Evolutionary conservation across 306 rosid genomes (phyloP), one percentile per base, ranked within the genome.

Genomic region (Adenanthera pavonina): DNA sequence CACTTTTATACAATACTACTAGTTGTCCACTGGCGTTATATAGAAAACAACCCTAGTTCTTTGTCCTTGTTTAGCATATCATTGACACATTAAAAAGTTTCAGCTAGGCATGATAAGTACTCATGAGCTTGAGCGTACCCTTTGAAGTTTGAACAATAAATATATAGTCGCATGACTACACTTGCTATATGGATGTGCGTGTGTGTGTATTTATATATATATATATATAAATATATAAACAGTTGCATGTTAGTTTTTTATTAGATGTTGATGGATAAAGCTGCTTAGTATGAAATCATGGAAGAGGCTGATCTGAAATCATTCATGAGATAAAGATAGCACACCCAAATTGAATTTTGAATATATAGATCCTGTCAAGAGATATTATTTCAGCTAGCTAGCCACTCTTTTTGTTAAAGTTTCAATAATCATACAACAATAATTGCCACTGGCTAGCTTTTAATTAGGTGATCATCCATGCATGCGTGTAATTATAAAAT

Each of bases 241-340:
- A n/a, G 61, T 11, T 20, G 33, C 36, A 59, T 59, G 15, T 34
- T 14, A 51, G 56, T 51, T 14, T 35, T 65, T 7, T 36, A 35
- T 25, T 25, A 25, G 2, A 1, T 33, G 46, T 33, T 72, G 57
- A 70, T 70, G 41, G 60, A 51, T 53, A 69, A 16, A 69, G 54
- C 38, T 44, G 13, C n/a, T 20, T 17, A 40, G 16, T 13, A 48
- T 10, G 34, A 41, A 67, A 67, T 41, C 15, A 2, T 40, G 30
- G 17, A 8, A 1, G 49, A n/a, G 11, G 11, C 33, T 19, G 35
- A 43, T 16, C 20, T 66, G 48, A 66, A 66, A 48, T 69, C 54
- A 20, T 40, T 43, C 44, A 54, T 44, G 44, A 44, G 74, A 44
- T 69, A 49, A 71, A 49, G 76, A 72, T 72, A 34, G 76, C 19